A percentile compares a stretch with the other conserved stretches of the same genome.
These are phyloP conservation scores for Magnolia officinalis DNA, from an alignment of 164 flowering plant species.

Conservation along the genomic window DNA sequence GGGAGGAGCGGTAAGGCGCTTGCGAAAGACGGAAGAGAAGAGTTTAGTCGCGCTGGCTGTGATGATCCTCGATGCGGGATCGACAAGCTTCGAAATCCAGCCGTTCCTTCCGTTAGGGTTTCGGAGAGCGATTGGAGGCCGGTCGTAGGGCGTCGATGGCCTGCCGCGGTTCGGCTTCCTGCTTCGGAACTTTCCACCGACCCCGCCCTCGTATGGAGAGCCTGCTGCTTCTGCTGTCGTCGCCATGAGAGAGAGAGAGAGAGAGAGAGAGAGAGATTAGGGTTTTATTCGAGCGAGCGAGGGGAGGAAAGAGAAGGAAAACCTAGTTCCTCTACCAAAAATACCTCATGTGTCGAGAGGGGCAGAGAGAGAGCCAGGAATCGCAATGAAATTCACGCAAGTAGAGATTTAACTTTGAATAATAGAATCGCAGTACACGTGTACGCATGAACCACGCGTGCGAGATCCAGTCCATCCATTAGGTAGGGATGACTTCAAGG, in stretches of 20 bases:
- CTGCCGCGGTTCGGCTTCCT: constrained; percentile 34
- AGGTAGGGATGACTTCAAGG: too few species aligned
- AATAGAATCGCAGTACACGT: too few species aligned
- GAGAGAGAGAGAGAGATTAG: not conserved
- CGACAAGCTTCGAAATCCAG: constrained; percentile 70
- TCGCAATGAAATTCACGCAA: too few species aligned
- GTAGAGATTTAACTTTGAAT: too few species aligned
- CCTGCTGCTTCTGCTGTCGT: constrained; percentile 12
- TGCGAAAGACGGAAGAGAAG: constrained; percentile 53
- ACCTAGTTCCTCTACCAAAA: too few species aligned
- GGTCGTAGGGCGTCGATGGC: constrained; percentile 68
- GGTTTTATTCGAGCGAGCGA: constrained; percentile 15
- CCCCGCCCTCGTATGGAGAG: constrained; percentile 34
- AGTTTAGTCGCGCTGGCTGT: constrained; percentile 50
- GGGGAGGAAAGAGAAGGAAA: too few species aligned
- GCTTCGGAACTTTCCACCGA: constrained; percentile 49
- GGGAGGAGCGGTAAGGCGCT: constrained; percentile 40
- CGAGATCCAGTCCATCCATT: too few species aligned
- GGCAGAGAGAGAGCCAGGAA: too few species aligned
- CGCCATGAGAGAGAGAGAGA: constrained; percentile 14
- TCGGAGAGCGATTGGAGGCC: constrained; percentile 43
- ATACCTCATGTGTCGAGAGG: too few species aligned
- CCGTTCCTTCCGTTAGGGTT: constrained; percentile 28
- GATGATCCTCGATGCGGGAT: constrained; percentile 74
- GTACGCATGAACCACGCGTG: too few species aligned